Conservation (phyloP, 257 asterid species). For the Ilex asprella region DNA sequence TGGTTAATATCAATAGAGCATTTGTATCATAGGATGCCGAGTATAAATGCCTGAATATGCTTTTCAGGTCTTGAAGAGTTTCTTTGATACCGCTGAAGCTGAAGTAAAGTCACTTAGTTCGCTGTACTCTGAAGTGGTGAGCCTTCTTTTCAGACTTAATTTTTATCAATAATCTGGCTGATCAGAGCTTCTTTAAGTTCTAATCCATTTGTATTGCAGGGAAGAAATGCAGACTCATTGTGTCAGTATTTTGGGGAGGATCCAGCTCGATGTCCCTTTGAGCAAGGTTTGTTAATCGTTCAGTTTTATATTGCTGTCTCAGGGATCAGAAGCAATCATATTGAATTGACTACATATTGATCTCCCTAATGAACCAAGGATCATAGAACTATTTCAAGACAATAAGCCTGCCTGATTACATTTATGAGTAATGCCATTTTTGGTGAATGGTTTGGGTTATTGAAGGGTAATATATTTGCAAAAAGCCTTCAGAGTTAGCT, state of each 20-base stretch:
- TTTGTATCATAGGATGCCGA: too few relatives aligned
- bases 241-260: conserved; percentile 96
- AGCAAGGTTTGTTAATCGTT: conserved; percentile 55
- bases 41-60: conserved; percentile 8
- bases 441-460: too few relatives aligned
- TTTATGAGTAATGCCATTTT: too few relatives aligned
- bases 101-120: conserved; percentile 89
- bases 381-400: too few relatives aligned
- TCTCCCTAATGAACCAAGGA: too few relatives aligned
- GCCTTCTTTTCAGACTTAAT: conserved; percentile 12
- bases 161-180: neutral
- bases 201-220: conserved; percentile 42
- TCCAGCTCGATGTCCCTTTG: conserved; percentile 97
- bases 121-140: conserved; percentile 92
- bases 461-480: neutral
- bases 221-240: conserved; percentile 93
- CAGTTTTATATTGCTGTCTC: conserved; percentile 1
- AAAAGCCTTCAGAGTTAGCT: too few relatives aligned
- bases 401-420: too few relatives aligned
- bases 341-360: too few relatives aligned
- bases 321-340: too few relatives aligned
- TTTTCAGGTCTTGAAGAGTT: conserved; percentile 72
- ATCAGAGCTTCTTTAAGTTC: conserved; percentile 14
- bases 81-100: conserved; percentile 88
- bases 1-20: too few relatives aligned